Conservation (phyloP, 2,329 filamentous ascomycete species). For the Cordyceps militaris region DNA sequence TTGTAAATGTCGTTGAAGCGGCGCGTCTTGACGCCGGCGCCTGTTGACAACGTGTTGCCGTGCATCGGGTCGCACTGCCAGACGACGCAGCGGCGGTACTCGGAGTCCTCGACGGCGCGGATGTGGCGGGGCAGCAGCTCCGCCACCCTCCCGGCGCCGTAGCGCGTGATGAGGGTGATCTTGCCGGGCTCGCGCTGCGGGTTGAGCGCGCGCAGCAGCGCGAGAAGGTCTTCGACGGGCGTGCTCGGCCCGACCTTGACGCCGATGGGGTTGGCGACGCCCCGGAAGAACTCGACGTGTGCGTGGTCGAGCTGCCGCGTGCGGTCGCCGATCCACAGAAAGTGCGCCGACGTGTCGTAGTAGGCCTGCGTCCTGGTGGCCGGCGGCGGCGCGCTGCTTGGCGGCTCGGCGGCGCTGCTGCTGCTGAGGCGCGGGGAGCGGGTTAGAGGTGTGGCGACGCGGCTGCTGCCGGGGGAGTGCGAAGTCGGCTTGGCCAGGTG, state of each 20-base stretch:
- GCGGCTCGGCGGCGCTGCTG: conserved; percentile 13
- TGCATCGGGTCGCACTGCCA: conserved; percentile 99
- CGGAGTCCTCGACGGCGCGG: conserved; percentile 75
- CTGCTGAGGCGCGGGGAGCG: conserved; percentile 18
- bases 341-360: conserved; percentile 93
- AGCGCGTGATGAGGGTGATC: conserved; percentile 92
- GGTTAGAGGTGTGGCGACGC: conserved; percentile 21
- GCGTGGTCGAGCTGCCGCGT: conserved; percentile 89
- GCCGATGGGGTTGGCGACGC: conserved; percentile 90
- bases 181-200: conserved; percentile 78
- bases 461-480: conserved; percentile 24
- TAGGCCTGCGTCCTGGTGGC: conserved; percentile 51
- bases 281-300: conserved; percentile 96
- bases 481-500: conserved; percentile 57
- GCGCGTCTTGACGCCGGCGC: conserved; percentile 80
- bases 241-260: conserved; percentile 94
- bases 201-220: conserved; percentile 79
- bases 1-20: conserved; percentile 84
- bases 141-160: conserved; percentile 73
- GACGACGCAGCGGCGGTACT: conserved; percentile 60
- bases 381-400: conserved; percentile 15
- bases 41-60: conserved; percentile 66
- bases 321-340: conserved; percentile 97
- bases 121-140: conserved; percentile 78
- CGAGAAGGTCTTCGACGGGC: conserved; percentile 64